phyloP scores from a whole-genome alignment of 1,284 basidiomycete genomes.

The Cystobasidium pallidum region DNA sequence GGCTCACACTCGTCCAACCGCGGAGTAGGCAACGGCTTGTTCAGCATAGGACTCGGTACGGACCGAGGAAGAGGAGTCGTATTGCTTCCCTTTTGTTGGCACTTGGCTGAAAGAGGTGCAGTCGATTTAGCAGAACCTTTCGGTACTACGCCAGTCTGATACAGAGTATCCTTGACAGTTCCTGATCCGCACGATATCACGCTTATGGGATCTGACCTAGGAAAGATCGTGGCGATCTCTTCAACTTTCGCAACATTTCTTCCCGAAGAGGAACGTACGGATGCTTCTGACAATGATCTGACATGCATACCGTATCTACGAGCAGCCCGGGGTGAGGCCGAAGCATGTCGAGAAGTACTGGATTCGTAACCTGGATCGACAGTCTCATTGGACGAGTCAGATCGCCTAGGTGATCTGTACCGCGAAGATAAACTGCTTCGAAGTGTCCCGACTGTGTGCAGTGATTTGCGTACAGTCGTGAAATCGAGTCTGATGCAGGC shows the following conservation, averaged over 20 bases:
- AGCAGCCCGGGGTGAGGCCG: background rate
- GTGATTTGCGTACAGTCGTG: slow-evolving; percentile 14
- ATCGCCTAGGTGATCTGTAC: background rate
- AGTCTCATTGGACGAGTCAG: background rate
- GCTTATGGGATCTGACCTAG: slow-evolving; percentile 24
- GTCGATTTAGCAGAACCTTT: background rate
- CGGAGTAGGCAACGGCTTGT: slow-evolving; percentile 3
- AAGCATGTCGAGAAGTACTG: background rate
- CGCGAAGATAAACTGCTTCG: background rate
- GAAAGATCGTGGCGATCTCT: slow-evolving; percentile 15
- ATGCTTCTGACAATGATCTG: slow-evolving; percentile 13
- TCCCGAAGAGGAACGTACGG: background rate
- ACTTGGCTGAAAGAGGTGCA: background rate
- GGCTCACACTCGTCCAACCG: background rate
- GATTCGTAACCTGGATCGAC: slow-evolving; percentile 7
- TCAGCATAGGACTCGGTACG: background rate
- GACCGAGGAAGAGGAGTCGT: background rate
- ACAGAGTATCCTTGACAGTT: slow-evolving; percentile 38
- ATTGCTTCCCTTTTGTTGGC: background rate
- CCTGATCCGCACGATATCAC: slow-evolving; percentile 23
- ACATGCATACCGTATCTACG: background rate
- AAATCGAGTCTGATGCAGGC: slow-evolving; percentile 13
- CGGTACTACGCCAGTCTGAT: background rate
- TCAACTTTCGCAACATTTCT: slow-evolving; percentile 23
- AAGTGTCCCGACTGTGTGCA: background rate